Evolutionary conservation across 805 yeast species (phyloP), one percentile per base, ranked within the genome.

Genomic region (Candida tibetensis): DNA sequence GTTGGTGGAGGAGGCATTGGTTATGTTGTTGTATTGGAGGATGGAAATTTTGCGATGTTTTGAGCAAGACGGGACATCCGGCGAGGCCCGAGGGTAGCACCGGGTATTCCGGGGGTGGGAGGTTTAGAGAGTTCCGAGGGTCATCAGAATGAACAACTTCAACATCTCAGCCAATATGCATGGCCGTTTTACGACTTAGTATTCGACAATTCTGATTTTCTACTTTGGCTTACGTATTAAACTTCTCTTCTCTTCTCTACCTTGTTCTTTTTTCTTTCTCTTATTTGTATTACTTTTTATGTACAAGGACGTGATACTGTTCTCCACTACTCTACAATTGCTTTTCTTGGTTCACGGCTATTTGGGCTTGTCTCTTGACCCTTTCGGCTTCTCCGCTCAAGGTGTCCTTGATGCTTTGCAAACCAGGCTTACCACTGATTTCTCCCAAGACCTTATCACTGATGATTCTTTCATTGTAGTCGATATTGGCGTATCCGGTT

Each of bases 401-500:
- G 14, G 64, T 55, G 34, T 62, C 69, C 47, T 60, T 61, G 25
- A 69, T 60, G 18, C 55, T 49, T 13, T 60, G 57, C 33, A 69
- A 58, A 12, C 74, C 74, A 1, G 74, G 72, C 43, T 66, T 62
- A 25, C 71, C 69, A 30, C 61, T 50, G 40, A 66, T 54, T 44
- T 68, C 67, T 25, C 74, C 73, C 33, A 57, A 54, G 2, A 62
- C 64, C 17, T 57, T 57, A 44, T 69, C 72, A 29, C 56, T 52
- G 32, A 69, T 58, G 39, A 60, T 35, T 14, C 49, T 53, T 47
- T 68, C 72, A 42, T 57, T 64, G 22, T 42, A 47, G 31, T 58
- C 53, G 22, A 53, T 47, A 27, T 52, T 53, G 34, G 66, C 54
- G 39, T 49, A 57, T 19, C 61, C 52, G 46, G 55, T 54, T 14